Evolutionary conservation across 2,329 filamentous ascomycete species (phyloP).

Genomic region (Talaromyces atroroseus): DNA sequence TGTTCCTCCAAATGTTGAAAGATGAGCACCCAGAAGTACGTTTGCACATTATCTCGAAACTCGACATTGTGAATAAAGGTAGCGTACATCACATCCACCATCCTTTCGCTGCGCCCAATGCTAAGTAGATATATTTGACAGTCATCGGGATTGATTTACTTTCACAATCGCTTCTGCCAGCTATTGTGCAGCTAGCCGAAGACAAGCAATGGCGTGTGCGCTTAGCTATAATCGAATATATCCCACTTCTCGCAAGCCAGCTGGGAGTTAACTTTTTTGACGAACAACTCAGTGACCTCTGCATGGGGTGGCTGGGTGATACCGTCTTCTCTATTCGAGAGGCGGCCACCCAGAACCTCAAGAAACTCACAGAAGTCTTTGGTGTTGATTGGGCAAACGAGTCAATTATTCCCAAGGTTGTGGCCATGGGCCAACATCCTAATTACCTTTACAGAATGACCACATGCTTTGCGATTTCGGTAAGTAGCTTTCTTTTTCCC

Average conservation of each 20-base stretch:
- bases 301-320: slow-evolving; percentile 98
- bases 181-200: slow-evolving; percentile 94
- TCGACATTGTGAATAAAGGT: slow-evolving; percentile 96
- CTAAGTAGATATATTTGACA: slow-evolving; percentile 32
- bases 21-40: slow-evolving; percentile 98
- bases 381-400: slow-evolving; percentile 96
- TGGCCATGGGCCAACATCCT: slow-evolving; percentile 95
- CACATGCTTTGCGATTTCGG: slow-evolving; percentile 97
- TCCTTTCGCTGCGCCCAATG: too few species aligned
- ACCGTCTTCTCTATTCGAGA: slow-evolving; percentile 98
- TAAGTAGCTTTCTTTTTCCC: slow-evolving; percentile 55
- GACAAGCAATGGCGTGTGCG: slow-evolving; percentile 99
- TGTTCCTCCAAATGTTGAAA: slow-evolving; percentile 99
- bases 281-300: slow-evolving; percentile 88
- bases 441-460: slow-evolving; percentile 99
- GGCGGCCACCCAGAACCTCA: slow-evolving; percentile 92
- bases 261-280: slow-evolving; percentile 97
- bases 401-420: slow-evolving; percentile 96
- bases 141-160: slow-evolving; percentile 97
- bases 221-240: slow-evolving; percentile 98
- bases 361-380: slow-evolving; percentile 98
- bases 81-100: slow-evolving; percentile 22
- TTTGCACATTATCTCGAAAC: slow-evolving; percentile 98
- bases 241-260: slow-evolving; percentile 90
- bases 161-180: slow-evolving; percentile 91